A percentile compares a stretch with the other conserved stretches of the same genome.
Conservation (phyloP, 805 yeast genomes). For the Wickerhamomyces silvicola region DNA sequence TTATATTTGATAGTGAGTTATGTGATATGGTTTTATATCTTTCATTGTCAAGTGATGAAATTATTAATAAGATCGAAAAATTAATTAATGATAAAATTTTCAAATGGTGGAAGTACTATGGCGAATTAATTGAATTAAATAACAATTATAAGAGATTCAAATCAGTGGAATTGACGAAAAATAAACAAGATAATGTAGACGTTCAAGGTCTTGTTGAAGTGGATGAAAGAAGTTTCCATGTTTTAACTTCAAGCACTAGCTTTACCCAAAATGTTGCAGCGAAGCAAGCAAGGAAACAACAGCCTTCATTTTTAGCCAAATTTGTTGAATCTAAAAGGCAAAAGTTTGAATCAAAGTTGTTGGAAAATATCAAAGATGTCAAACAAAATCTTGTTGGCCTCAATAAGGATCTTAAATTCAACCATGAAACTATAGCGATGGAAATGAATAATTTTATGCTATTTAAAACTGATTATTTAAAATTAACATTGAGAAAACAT, state of each 20-base stretch:
- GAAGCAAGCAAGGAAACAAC: conserved; percentile 10
- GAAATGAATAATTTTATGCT: conserved; percentile 54
- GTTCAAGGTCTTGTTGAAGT: conserved; percentile 19
- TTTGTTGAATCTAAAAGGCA: conserved; percentile 48
- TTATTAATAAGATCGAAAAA: conserved; percentile 26
- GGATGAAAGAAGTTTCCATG: conserved; percentile 19
- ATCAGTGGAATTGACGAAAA: conserved; percentile 11
- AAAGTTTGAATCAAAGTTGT: conserved; percentile 38
- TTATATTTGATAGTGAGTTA: conserved; percentile 11
- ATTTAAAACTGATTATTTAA: conserved; percentile 39
- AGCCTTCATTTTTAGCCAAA: conserved; percentile 24
- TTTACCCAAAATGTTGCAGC: too few relatives aligned
- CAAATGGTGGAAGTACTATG: conserved; percentile 40
- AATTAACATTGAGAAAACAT: conserved; percentile 30
- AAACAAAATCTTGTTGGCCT: conserved; percentile 36
- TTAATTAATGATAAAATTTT: conserved; percentile 29
- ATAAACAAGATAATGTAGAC: conserved; percentile 6
- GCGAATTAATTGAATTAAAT: conserved; percentile 32
- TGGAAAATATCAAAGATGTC: conserved; percentile 33
- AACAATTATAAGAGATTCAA: conserved; percentile 26
- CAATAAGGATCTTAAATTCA: conserved; percentile 39
- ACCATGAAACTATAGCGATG: conserved; percentile 59
- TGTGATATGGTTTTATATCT: conserved; percentile 15
- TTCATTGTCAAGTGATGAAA: conserved; percentile 17
- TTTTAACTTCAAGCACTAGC: conserved; percentile 16